Evolutionary conservation across 768 basidiomycete species (phyloP).

Genomic region (Holtermannia corniformis): DNA sequence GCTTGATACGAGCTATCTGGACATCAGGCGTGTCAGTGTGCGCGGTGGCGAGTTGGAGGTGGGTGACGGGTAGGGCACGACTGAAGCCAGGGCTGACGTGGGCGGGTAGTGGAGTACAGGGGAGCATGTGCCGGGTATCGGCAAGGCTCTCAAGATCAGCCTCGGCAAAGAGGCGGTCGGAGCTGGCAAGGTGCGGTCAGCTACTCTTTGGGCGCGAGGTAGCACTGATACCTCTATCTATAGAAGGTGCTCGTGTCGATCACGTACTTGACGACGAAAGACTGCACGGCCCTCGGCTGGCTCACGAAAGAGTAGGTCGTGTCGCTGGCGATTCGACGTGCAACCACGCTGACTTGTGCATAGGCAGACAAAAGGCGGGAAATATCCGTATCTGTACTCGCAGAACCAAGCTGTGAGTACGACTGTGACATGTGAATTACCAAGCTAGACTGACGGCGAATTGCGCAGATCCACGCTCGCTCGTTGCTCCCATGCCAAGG

Average conservation of each 20-base stretch:
- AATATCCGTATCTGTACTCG: constrained; percentile 77
- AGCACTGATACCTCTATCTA: background rate
- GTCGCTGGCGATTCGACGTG: background rate
- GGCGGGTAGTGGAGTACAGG: no score
- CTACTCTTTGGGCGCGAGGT: background rate
- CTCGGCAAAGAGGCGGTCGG: constrained; percentile 45
- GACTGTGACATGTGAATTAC: background rate
- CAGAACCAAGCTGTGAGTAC: constrained; percentile 63
- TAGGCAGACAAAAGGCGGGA: constrained; percentile 78
- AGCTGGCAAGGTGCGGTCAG: constrained; percentile 21
- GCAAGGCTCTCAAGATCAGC: constrained; percentile 59
- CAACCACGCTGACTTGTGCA: background rate
- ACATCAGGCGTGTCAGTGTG: constrained; percentile 51
- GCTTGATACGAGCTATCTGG: constrained; percentile 66
- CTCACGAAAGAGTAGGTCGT: constrained; percentile 60
- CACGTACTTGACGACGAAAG: constrained; percentile 62
- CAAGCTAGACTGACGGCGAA: background rate
- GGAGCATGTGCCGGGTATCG: no score
- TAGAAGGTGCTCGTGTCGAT: constrained; percentile 46
- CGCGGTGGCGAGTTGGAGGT: constrained; percentile 49
- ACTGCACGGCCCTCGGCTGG: constrained; percentile 77
- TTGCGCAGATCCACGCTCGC: constrained; percentile 59
- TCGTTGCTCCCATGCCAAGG: constrained; percentile 72
- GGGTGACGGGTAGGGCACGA: no score
- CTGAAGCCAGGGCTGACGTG: no score